Conservation (phyloP, 2,329 filamentous ascomycete species). For the Colletotrichum coccodes region DNA sequence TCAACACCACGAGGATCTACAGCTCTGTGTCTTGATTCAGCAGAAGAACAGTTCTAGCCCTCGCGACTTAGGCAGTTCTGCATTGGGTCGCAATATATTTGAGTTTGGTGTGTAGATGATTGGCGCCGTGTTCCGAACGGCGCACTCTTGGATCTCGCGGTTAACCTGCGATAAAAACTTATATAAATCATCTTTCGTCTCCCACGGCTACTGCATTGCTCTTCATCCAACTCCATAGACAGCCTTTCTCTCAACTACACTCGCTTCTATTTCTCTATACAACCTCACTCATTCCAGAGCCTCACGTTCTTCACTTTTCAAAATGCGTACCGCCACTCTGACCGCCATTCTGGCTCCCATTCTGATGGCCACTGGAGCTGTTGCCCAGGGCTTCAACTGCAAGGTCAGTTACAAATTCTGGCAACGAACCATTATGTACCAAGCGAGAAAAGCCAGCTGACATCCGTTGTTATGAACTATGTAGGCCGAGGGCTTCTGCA, state of each 20-base stretch:
- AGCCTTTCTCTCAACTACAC: neutral
- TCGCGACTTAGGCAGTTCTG: neutral
- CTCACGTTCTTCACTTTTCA: neutral
- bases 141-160: too few species aligned
- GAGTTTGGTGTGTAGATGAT: neutral
- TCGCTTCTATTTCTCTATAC: neutral
- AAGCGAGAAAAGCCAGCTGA: neutral
- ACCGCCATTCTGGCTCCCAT: neutral
- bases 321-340: neutral
- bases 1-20: neutral
- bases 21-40: neutral
- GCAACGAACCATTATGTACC: neutral
- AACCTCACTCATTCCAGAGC: neutral
- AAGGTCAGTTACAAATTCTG: neutral
- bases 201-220: too few species aligned
- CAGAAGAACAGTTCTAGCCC: neutral
- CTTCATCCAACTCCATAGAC: neutral
- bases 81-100: neutral
- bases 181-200: too few species aligned
- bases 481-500: conserved; percentile 15
- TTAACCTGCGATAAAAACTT: too few species aligned
- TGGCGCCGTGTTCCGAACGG: neutral
- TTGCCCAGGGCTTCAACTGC: conserved; percentile 14
- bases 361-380: neutral
- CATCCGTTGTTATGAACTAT: neutral